Percentiles rank a stretch among this genome's conserved stretches.
Conservation (phyloP, 2,329 filamentous ascomycete genomes). For the Parastagonospora avenae region DNA sequence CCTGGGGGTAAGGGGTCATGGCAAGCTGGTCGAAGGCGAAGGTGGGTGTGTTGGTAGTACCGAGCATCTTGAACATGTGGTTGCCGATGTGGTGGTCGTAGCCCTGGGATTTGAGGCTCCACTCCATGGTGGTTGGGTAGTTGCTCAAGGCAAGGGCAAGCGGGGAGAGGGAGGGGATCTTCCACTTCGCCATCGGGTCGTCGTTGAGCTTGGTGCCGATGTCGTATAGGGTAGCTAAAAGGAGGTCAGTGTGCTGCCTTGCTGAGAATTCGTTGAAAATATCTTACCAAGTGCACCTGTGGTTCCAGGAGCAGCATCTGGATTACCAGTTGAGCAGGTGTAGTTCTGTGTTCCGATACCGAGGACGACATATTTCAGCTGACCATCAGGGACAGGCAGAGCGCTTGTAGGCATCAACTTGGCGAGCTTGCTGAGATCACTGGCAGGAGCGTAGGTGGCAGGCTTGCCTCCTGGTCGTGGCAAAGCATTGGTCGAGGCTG, state of each 20-base stretch:
- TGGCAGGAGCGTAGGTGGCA: conserved; percentile 16
- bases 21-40: conserved; percentile 60
- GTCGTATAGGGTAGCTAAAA: conserved; percentile 42
- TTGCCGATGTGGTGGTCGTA: conserved; percentile 59
- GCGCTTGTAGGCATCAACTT: conserved; percentile 34
- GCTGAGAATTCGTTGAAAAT: neutral
- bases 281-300: conserved; percentile 42
- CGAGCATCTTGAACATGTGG: conserved; percentile 65
- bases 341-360: conserved; percentile 61
- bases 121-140: conserved; percentile 23
- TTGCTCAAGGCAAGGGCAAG: conserved; percentile 39
- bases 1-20: conserved; percentile 50
- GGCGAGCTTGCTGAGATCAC: conserved; percentile 31
- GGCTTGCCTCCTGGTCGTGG: conserved; percentile 14
- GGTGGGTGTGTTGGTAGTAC: conserved; percentile 53
- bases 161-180: conserved; percentile 37
- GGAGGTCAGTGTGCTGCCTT: conserved; percentile 11
- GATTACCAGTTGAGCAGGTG: conserved; percentile 46
- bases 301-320: conserved; percentile 33
- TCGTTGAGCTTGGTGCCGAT: conserved; percentile 39
- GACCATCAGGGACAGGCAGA: conserved; percentile 32
- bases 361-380: conserved; percentile 54
- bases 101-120: conserved; percentile 35
- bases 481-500: conserved; percentile 22
- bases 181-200: conserved; percentile 38